These are phyloP conservation scores for Neophaeococcomyces mojaviensis DNA, from an alignment of 2,329 filamentous ascomycete genomes.

Conservation along the genomic window DNA sequence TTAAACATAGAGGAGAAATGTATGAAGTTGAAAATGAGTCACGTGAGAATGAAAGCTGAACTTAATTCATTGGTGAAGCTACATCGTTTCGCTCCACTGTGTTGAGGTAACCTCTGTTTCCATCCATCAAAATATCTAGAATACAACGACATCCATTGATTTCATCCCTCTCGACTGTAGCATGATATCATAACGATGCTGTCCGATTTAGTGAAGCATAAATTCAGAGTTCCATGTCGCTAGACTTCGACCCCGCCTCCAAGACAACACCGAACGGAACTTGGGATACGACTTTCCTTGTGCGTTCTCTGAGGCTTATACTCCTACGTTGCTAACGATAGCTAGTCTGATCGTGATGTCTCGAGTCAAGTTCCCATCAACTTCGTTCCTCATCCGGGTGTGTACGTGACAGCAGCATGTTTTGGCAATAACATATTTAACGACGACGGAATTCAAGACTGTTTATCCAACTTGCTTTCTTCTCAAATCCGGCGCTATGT, in stretches of 20 bases:
- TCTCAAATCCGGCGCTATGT: conserved; percentile 52
- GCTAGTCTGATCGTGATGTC: conserved; percentile 56
- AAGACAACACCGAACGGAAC: background rate
- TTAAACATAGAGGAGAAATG: too few relatives aligned
- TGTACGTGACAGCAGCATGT: conserved; percentile 52
- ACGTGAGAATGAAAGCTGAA: too few relatives aligned
- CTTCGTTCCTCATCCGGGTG: conserved; percentile 50
- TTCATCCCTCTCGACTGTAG: too few relatives aligned
- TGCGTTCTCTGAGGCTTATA: background rate
- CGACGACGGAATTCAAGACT: conserved; percentile 43
- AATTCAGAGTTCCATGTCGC: background rate
- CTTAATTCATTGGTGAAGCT: too few relatives aligned
- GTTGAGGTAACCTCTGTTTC: too few relatives aligned
- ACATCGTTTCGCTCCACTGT: too few relatives aligned
- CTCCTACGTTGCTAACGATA: background rate
- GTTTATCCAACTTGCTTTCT: conserved; percentile 56
- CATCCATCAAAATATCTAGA: too few relatives aligned
- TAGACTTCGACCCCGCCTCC: background rate
- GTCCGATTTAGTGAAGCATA: background rate
- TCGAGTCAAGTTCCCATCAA: conserved; percentile 55
- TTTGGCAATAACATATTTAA: conserved; percentile 50
- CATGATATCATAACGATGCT: background rate
- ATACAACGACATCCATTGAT: too few relatives aligned
- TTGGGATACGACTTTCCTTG: conserved; percentile 7
- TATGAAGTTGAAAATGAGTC: too few relatives aligned